phyloP scores from a whole-genome alignment of 768 basidiomycete genomes.

The Psilocybe subaeruginosa region DNA sequence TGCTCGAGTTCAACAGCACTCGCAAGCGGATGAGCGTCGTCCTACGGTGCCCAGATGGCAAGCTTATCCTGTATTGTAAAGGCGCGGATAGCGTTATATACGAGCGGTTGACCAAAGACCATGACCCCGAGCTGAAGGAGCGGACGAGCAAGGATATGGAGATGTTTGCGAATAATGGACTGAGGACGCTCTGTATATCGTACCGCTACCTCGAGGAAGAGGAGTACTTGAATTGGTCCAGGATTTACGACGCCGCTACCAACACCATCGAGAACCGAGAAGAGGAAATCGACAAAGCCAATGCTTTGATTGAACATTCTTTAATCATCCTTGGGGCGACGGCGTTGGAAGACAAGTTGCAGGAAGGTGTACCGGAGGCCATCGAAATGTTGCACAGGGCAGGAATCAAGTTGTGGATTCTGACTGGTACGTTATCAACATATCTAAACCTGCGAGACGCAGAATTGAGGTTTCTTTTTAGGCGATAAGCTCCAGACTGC shows the following conservation, averaged over 20 bases:
- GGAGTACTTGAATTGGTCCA: slow-evolving; percentile 82
- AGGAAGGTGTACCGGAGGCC: slow-evolving; percentile 95
- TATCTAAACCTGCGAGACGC: background rate
- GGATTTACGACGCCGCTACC: slow-evolving; percentile 81
- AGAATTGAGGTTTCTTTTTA: slow-evolving; percentile 23
- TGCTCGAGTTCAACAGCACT: slow-evolving; percentile 93
- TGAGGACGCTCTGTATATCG: slow-evolving; percentile 91
- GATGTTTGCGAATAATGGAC: slow-evolving; percentile 87
- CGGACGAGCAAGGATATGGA: slow-evolving; percentile 89
- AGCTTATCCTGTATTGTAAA: slow-evolving; percentile 87
- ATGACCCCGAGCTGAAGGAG: slow-evolving; percentile 74
- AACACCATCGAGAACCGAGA: slow-evolving; percentile 80
- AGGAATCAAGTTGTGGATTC: slow-evolving; percentile 97
- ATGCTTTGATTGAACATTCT: slow-evolving; percentile 80
- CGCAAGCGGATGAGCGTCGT: slow-evolving; percentile 96
- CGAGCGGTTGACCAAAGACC: slow-evolving; percentile 75
- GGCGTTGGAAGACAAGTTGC: slow-evolving; percentile 95
- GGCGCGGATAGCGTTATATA: slow-evolving; percentile 98
- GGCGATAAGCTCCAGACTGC: slow-evolving; percentile 98
- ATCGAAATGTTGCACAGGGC: slow-evolving; percentile 91
- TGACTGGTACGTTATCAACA: slow-evolving; percentile 65
- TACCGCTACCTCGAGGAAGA: slow-evolving; percentile 79
- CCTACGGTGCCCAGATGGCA: slow-evolving; percentile 82
- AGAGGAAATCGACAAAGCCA: slow-evolving; percentile 89
- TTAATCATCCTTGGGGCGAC: slow-evolving; percentile 91